Percentiles rank a stretch among this genome's conserved stretches.
Conservation (phyloP, 306 rosid genomes). For the Purshia tridentata region DNA sequence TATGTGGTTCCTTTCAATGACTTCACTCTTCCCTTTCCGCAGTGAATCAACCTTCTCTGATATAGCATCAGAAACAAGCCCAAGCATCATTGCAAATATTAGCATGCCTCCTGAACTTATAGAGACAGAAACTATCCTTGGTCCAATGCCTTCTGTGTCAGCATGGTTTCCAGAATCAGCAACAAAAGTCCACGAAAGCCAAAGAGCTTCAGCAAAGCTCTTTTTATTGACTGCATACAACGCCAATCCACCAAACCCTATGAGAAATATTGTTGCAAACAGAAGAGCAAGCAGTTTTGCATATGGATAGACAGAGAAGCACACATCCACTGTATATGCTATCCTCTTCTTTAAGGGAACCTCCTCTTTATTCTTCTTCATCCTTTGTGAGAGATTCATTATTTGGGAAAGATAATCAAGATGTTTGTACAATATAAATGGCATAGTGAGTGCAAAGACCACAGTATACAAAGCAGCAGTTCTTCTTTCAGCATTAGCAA, state of each 20-base stretch:
- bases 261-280: conserved; percentile 83
- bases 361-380: conserved; percentile 62
- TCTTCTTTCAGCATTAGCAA: conserved; percentile 53
- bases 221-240: conserved; percentile 86
- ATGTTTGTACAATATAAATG: conserved; percentile 71
- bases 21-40: conserved; percentile 97
- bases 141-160: conserved; percentile 88
- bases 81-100: conserved; percentile 98
- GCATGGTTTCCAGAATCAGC: conserved; percentile 99
- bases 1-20: conserved; percentile 87
- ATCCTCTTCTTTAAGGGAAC: conserved; percentile 87
- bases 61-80: conserved; percentile 95
- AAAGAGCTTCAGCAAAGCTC: conserved; percentile 88
- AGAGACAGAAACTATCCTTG: conserved; percentile 96
- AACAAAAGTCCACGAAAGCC: conserved; percentile 98
- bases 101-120: conserved; percentile 98
- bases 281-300: conserved; percentile 97
- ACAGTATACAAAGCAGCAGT: conserved; percentile 67
- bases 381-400: conserved; percentile 51
- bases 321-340: conserved; percentile 87
- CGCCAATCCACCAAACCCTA: conserved; percentile 92
- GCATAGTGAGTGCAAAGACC: conserved; percentile 54
- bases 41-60: conserved; percentile 97
- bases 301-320: conserved; percentile 90
- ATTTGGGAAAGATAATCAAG: conserved; percentile 70